A percentile compares a stretch with the other conserved stretches of the same genome.
phyloP scores from a whole-genome alignment of 129 eudicot genomes.

The Chrysanthemum seticuspe region DNA sequence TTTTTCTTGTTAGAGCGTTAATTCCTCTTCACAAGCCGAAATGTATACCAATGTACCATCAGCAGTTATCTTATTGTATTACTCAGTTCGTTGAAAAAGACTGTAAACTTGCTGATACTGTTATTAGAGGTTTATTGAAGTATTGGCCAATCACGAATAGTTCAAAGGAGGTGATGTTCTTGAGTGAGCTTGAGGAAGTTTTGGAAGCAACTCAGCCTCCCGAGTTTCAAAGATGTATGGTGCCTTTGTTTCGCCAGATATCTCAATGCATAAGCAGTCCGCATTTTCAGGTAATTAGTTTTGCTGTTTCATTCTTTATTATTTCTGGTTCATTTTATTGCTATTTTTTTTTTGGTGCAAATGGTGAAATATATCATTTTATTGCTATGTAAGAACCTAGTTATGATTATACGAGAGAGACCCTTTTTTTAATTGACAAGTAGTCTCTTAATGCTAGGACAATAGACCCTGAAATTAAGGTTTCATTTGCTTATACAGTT shows the following conservation, averaged over 20 bases:
- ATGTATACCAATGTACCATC: slow-evolving; percentile 68
- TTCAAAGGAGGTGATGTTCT: slow-evolving; percentile 65
- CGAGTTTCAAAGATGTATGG: slow-evolving; percentile 78
- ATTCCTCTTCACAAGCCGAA: slow-evolving; percentile 81
- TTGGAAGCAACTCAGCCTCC: slow-evolving; percentile 72
- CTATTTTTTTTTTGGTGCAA: too few relatives aligned
- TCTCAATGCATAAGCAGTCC: slow-evolving; percentile 65
- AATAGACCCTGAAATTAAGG: too few relatives aligned
- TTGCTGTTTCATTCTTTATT: too few relatives aligned
- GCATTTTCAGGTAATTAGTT: slow-evolving; percentile 60
- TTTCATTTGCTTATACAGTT: too few relatives aligned
- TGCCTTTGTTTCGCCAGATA: slow-evolving; percentile 66
- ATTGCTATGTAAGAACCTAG: too few relatives aligned
- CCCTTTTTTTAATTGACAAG: too few relatives aligned
- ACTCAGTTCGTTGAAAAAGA: slow-evolving; percentile 78
- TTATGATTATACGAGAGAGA: too few relatives aligned
- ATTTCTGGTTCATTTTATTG: too few relatives aligned
- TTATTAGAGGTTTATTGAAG: slow-evolving; percentile 65
- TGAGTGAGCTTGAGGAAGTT: slow-evolving; percentile 79
- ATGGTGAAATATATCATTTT: too few relatives aligned
- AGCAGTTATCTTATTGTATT: slow-evolving; percentile 70
- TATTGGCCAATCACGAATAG: slow-evolving; percentile 83
- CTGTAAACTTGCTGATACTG: slow-evolving; percentile 73
- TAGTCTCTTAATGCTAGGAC: too few relatives aligned
- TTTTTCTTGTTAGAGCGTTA: slow-evolving; percentile 63